Base-by-base conservation (phyloP, 129 eudicot species). In the Kitagawia praeruptora region DNA sequence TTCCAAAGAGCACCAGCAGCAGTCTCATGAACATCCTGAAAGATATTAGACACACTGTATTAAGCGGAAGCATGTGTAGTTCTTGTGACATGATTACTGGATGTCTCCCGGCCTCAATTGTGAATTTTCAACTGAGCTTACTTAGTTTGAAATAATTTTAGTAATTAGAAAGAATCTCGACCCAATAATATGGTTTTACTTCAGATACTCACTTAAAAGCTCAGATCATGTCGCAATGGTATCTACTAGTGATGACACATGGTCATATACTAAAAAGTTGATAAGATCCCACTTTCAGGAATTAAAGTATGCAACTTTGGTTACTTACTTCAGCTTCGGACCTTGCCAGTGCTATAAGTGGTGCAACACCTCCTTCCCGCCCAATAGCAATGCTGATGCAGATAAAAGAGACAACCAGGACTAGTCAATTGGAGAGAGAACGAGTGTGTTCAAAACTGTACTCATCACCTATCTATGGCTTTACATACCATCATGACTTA, bases 1-100 rank as follows among this genome's bases (percentile, higher is more conserved):
- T 95, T 95, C 99, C 99, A 95, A 78, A 95, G 97, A 74, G 99
- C 99, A 81, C 99, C 99, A 64, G 97, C 97, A 77, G 99, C 99
- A 78, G 97, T 92, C 86, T 95, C 99, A 38, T 92, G 99, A 42
- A 95, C 99, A 84, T 95, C 99, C 99, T 95, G 83, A 80, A 80
- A 82, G 70, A 66, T 41, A 21, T 75, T 48, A 66, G 70, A 79
- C 2, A 80, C 27, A 47, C 38, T 47, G 75, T 23, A 41, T 25
- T 46, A 25, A 75, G 51, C 15, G 0, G 41, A 25, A 12, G 34
- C 34, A 73, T 73, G 28, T 41, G 23, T 8, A 42, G 38, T 25
- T 51, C 54, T 42, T 42, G 15, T 73, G 27, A 21, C 27, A 23
- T 37, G 45, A 15, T 71, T 28, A 66, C 4, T 25, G 19, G 72